Conservation (phyloP, 768 basidiomycete genomes). For the Psilocybe azurescens region DNA sequence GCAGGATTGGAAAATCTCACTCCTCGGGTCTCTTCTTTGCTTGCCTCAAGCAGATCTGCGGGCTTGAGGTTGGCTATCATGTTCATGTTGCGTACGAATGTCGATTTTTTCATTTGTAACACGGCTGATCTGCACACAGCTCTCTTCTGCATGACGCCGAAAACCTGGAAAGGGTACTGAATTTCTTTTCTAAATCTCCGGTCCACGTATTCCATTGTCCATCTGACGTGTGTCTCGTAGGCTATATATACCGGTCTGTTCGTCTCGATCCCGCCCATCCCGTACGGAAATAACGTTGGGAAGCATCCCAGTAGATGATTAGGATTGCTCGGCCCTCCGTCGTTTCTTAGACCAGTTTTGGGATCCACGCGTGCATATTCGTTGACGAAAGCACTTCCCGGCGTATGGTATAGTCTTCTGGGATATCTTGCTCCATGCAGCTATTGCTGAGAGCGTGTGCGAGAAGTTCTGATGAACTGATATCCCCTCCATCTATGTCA, state of each 20-base stretch:
- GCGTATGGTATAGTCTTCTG: conserved; percentile 5
- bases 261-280: conserved; percentile 36
- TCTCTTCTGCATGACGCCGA: conserved; percentile 36
- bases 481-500: conserved; percentile 20
- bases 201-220: conserved; percentile 36
- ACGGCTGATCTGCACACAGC: conserved; percentile 23
- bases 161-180: conserved; percentile 33
- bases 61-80: conserved; percentile 30
- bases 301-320: conserved; percentile 37
- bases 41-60: conserved; percentile 34
- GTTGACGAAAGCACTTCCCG: conserved; percentile 30
- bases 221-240: conserved; percentile 33
- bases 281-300: conserved; percentile 41
- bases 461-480: conserved; percentile 25
- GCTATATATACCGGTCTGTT: conserved; percentile 18
- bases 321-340: conserved; percentile 28
- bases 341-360: conserved; percentile 15
- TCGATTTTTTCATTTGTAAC: conserved; percentile 35
- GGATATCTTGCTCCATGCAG: too few relatives aligned
- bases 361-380: conserved; percentile 28
- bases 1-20: conserved; percentile 33
- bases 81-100: conserved; percentile 24
- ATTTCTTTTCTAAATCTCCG: conserved; percentile 31
- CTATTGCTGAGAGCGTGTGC: conserved; percentile 25
- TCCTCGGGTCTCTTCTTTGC: conserved; percentile 18